Evolutionary conservation across 1,284 basidiomycete genomes (phyloP).

Genomic region (Pseudozyma sp.): DNA sequence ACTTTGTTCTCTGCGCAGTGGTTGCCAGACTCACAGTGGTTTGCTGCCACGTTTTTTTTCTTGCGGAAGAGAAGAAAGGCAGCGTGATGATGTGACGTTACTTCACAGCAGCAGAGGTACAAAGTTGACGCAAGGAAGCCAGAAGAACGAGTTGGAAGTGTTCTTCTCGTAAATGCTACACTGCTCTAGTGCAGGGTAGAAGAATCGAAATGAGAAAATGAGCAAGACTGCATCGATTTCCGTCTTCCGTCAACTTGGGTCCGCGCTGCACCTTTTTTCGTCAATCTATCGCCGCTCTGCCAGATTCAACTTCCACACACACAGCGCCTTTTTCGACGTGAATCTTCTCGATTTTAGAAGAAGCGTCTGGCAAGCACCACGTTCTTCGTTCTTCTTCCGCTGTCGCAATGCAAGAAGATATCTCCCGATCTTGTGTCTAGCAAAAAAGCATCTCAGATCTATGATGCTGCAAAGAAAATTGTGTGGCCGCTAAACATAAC

Average conservation of each 20-base stretch:
- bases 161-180: not conserved
- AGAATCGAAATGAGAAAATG: not conserved
- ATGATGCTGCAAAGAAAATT: too few relatives aligned
- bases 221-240: not conserved
- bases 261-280: constrained; percentile 3
- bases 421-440: not conserved
- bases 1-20: constrained; percentile 28
- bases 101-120: constrained; percentile 9
- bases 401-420: not conserved
- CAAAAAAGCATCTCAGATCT: not conserved
- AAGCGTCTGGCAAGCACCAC: constrained; percentile 22
- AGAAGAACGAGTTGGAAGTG: constrained; percentile 36
- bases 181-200: constrained; percentile 12
- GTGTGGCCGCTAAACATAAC: not conserved
- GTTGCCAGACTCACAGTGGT: not conserved
- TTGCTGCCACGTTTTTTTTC: not conserved
- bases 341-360: constrained; percentile 7
- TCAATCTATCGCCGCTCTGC: constrained; percentile 2
- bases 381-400: constrained; percentile 24
- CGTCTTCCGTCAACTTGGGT: not conserved
- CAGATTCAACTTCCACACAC: constrained; percentile 21
- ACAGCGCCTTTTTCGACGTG: constrained; percentile 3
- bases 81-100: constrained; percentile 25
- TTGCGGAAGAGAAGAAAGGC: not conserved
- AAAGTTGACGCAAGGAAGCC: constrained; percentile 43